A percentile compares a stretch with the other conserved stretches of the same genome.
phyloP scores from a whole-genome alignment of 345 rosid genomes.

The Melastoma malabathricum region DNA sequence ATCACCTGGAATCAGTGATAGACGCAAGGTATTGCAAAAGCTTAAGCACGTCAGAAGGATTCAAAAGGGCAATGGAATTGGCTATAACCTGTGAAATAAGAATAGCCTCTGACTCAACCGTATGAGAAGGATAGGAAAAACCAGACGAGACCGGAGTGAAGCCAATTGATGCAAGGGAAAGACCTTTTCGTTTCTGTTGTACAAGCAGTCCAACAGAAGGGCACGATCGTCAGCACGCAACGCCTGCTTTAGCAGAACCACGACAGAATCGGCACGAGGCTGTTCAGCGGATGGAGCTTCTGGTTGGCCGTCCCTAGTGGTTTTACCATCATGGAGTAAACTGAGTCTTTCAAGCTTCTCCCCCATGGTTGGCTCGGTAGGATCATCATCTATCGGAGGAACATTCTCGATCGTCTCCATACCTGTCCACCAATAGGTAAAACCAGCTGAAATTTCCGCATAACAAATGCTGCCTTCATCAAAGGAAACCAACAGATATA shows the following conservation, averaged over 20 bases:
- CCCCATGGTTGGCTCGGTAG: slow-evolving; percentile 83
- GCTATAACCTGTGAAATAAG: slow-evolving; percentile 52
- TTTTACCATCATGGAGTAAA: slow-evolving; percentile 21
- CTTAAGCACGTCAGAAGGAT: slow-evolving; percentile 66
- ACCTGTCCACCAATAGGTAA: background rate
- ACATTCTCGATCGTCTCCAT: slow-evolving; percentile 6
- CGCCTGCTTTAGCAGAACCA: slow-evolving; percentile 79
- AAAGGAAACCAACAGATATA: no score
- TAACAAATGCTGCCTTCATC: no score
- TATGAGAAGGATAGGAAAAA: no score
- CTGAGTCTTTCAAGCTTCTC: slow-evolving; percentile 62
- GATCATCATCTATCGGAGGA: slow-evolving; percentile 28
- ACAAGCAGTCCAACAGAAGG: slow-evolving; percentile 81
- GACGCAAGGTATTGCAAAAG: slow-evolving; percentile 60
- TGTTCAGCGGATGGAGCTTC: slow-evolving; percentile 23
- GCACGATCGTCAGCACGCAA: slow-evolving; percentile 75
- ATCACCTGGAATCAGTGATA: slow-evolving; percentile 67
- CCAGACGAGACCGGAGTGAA: no score
- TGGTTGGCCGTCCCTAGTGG: slow-evolving; percentile 16
- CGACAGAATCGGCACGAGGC: slow-evolving; percentile 84
- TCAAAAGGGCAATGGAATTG: slow-evolving; percentile 61
- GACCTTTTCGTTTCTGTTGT: slow-evolving; percentile 85
- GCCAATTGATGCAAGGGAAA: background rate
- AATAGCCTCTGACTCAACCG: background rate
- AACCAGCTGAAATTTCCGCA: no score